These are phyloP conservation scores for Jackrogersella multiformis DNA, from an alignment of 495 filamentous ascomycete genomes.

Conservation along the genomic window DNA sequence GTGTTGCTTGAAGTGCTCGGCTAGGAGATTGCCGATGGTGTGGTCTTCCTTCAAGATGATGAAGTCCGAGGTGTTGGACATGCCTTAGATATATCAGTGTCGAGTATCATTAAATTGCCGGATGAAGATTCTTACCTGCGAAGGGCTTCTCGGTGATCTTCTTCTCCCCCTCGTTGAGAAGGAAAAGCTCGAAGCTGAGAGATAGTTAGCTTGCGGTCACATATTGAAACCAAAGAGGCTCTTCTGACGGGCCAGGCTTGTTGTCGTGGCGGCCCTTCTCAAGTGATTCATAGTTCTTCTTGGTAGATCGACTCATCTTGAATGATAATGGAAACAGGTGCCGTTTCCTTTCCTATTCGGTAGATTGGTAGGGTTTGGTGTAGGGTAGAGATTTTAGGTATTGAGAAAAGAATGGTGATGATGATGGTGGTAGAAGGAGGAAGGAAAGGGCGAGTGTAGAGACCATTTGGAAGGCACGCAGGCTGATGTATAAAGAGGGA, in stretches of 20 bases:
- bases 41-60: conserved; percentile 97
- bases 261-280: background rate
- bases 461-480: too few species aligned
- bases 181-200: conserved; percentile 86
- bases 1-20: conserved; percentile 79
- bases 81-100: conserved; percentile 63
- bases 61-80: conserved; percentile 86
- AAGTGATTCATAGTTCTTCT: too few species aligned
- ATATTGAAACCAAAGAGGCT: background rate
- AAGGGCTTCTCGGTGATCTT: conserved; percentile 88
- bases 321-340: too few species aligned
- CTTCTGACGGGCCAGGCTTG: background rate
- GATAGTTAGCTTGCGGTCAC: conserved; percentile 36
- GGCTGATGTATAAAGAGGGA: too few species aligned
- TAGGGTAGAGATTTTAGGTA: background rate
- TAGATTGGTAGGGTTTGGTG: background rate
- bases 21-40: conserved; percentile 90
- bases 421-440: background rate
- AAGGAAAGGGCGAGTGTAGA: background rate
- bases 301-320: conserved; percentile 5
- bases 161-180: conserved; percentile 81
- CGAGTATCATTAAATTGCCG: conserved; percentile 4
- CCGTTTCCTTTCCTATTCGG: too few species aligned
- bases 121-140: conserved; percentile 69
- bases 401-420: background rate